Percentiles rank a stretch among this genome's conserved stretches.
These are phyloP conservation scores for Colletotrichum australisinense DNA, from an alignment of 2,329 filamentous ascomycete genomes.

Conservation along the genomic window DNA sequence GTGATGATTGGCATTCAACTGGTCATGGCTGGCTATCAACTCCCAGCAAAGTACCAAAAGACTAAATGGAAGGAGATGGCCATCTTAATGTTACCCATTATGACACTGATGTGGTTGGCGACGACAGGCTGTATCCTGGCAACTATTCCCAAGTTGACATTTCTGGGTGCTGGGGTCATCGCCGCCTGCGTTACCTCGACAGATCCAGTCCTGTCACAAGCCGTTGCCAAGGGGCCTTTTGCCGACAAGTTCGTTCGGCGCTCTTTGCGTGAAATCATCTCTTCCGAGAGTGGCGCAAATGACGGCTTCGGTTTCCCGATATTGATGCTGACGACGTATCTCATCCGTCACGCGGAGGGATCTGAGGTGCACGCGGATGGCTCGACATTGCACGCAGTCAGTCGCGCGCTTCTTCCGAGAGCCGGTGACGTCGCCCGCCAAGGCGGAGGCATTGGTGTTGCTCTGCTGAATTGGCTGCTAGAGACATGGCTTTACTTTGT, in stretches of 20 bases:
- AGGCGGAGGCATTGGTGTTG: slow-evolving; percentile 62
- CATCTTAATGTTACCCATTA: slow-evolving; percentile 67
- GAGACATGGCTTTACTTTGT: slow-evolving; percentile 72
- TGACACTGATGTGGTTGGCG: slow-evolving; percentile 72
- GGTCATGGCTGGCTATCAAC: slow-evolving; percentile 72
- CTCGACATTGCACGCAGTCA: background rate
- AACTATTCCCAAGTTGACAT: slow-evolving; percentile 64
- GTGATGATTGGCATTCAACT: slow-evolving; percentile 72
- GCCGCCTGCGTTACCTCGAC: slow-evolving; percentile 71
- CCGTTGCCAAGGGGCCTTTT: slow-evolving; percentile 72
- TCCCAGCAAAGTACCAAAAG: slow-evolving; percentile 66
- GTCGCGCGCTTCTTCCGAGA: slow-evolving; percentile 25
- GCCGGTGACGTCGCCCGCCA: slow-evolving; percentile 58
- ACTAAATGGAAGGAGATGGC: slow-evolving; percentile 63
- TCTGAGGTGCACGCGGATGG: slow-evolving; percentile 34
- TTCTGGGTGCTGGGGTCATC: slow-evolving; percentile 67
- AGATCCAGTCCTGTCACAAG: slow-evolving; percentile 71
- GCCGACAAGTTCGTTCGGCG: slow-evolving; percentile 71
- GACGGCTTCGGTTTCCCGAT: slow-evolving; percentile 74
- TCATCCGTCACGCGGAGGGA: slow-evolving; percentile 64
- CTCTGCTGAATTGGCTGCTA: slow-evolving; percentile 67
- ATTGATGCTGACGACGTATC: slow-evolving; percentile 66
- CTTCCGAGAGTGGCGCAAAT: slow-evolving; percentile 70
- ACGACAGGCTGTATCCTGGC: slow-evolving; percentile 67
- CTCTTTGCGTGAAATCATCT: slow-evolving; percentile 69